These are phyloP conservation scores for Thozetella sp. DNA, from an alignment of 495 filamentous ascomycete species.

Conservation along the genomic window DNA sequence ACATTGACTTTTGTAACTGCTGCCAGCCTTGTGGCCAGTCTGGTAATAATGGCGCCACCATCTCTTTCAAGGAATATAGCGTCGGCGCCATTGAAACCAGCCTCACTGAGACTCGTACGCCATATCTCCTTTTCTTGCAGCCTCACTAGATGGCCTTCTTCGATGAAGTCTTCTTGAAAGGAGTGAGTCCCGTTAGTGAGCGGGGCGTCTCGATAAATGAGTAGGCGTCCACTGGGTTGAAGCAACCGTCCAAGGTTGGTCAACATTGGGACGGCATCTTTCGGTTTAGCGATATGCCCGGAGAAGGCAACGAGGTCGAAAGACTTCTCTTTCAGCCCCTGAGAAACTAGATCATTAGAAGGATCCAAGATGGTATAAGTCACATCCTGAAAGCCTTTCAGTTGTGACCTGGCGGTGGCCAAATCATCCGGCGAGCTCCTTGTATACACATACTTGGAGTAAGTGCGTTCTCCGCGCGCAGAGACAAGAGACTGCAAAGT, in stretches of 20 bases:
- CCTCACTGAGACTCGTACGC: not conserved
- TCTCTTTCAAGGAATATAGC: not conserved
- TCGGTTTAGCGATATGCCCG: not conserved
- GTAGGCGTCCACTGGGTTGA: not conserved
- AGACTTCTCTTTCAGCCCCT: slow-evolving; percentile 23
- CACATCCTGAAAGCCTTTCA: not conserved
- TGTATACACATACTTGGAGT: not conserved
- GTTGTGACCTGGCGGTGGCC: not conserved
- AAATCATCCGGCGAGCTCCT: not conserved
- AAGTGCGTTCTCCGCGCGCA: slow-evolving; percentile 11
- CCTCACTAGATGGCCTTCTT: too few relatives aligned
- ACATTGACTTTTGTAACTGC: not conserved
- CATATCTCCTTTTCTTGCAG: not conserved
- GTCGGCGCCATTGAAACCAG: not conserved
- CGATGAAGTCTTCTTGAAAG: not conserved
- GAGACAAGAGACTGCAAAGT: slow-evolving; percentile 1
- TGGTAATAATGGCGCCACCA: slow-evolving; percentile 10
- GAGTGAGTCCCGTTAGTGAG: not conserved
- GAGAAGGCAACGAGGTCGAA: slow-evolving; percentile 31
- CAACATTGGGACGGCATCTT: not conserved
- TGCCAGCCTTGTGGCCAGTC: not conserved
- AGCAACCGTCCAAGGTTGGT: not conserved
- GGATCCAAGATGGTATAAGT: slow-evolving; percentile 24
- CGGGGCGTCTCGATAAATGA: not conserved
- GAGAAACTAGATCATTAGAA: slow-evolving; percentile 17